These are phyloP conservation scores for Articulospora tetracladia DNA, from an alignment of 495 filamentous ascomycete species.

Conservation along the genomic window DNA sequence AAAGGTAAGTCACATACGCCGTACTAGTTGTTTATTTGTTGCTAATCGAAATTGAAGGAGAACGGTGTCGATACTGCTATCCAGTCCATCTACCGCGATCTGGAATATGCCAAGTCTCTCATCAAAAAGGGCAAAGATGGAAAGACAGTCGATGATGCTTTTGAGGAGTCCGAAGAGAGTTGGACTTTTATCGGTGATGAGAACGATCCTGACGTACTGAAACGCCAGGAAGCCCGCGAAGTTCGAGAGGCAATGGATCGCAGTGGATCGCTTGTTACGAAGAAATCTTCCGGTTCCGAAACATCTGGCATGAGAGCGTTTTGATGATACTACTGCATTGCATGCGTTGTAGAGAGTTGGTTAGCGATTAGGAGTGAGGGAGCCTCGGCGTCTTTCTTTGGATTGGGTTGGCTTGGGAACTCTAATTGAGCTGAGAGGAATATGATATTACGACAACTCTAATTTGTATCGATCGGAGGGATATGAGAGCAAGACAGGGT, in stretches of 20 bases:
- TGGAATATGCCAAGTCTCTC: conserved; percentile 90
- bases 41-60: conserved; percentile 53
- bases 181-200: conserved; percentile 78
- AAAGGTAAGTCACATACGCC: conserved; percentile 50
- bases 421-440: neutral
- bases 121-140: conserved; percentile 55
- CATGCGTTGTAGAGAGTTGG: neutral
- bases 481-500: neutral
- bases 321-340: neutral
- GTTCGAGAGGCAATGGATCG: conserved; percentile 21
- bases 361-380: neutral
- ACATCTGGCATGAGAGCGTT: conserved; percentile 4
- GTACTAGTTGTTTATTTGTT: neutral
- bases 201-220: conserved; percentile 22
- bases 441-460: neutral
- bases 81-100: conserved; percentile 88
- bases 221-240: conserved; percentile 21
- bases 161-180: conserved; percentile 59
- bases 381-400: neutral
- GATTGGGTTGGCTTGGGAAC: neutral
- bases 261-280: conserved; percentile 2
- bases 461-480: conserved; percentile 2
- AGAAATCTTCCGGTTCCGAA: neutral
- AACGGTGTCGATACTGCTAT: conserved; percentile 86
- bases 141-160: conserved; percentile 41